Evolutionary conservation across 2,329 filamentous ascomycete species (phyloP), one percentile per base, ranked within the genome.

Genomic region (Dactylellina leptospora): DNA sequence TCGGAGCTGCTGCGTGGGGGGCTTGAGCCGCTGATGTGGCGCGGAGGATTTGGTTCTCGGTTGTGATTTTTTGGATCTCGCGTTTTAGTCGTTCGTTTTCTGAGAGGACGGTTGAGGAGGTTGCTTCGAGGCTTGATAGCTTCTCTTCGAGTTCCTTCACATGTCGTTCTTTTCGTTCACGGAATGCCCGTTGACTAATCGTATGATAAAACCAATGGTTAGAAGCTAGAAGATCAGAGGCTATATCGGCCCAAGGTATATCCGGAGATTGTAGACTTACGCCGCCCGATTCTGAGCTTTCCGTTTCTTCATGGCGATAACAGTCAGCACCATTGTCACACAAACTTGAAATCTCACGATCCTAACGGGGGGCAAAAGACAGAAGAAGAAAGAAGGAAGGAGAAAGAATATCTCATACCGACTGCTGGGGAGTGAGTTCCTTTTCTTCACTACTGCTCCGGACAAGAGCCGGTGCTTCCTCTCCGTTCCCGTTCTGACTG

Each of bases 61-160:
- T 96, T 72, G 87, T 88, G 58, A 91, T 87, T 78, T 90, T 90
- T 75, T 95, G 90, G 25, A 97, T 83, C 77, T 96, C 89, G 18
- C 90, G 87, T 80, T 91, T 93, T 25, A 97, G 83, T 30, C 89
- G 88, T 79, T 96, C 91, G 78, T 97, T 97, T 79, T 97, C 93
- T 45, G 88, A 86, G 40, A 88, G 85, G 0, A 95, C 85, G 30
- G 86, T 85, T 61, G 88, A 85, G 55, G 91, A 90, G 53, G 88
- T 87, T 70, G 88, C 87, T 78, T 96, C 90, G 28, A 97, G 86
- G 51, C 83, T 84, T 53, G 86, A 88, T 25, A 97, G 87, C 79
- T 96, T 95, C 64, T 87, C 86, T 81, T 97, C 93, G 22, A 97
- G 88, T 73, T 97, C 92, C 79, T 93, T 93, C 74, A 97, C 92